These are phyloP conservation scores for Colletotrichum tanaceti DNA, from an alignment of 2,329 filamentous ascomycete species.

Conservation along the genomic window DNA sequence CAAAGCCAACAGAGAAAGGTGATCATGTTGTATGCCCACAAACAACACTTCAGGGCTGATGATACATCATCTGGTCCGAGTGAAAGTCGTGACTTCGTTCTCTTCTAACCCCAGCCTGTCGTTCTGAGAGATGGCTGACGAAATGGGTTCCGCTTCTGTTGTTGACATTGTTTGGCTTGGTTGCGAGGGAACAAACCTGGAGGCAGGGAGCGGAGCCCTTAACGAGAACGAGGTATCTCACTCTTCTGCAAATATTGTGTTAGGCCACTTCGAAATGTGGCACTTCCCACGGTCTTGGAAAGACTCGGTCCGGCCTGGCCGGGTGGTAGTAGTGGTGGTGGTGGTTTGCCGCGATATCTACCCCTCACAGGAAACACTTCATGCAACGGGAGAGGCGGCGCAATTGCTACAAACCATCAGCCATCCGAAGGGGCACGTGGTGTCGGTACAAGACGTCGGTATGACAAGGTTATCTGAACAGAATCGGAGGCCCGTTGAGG, in stretches of 20 bases:
- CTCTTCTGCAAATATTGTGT: not conserved
- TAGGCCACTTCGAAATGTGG: not conserved
- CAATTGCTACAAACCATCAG: not conserved
- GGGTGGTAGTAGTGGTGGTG: slow-evolving; percentile 21
- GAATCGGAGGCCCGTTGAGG: not conserved
- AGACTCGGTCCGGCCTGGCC: not conserved
- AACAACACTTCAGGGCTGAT: too few species aligned
- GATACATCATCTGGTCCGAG: too few species aligned
- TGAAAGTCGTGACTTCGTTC: too few species aligned
- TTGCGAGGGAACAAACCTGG: not conserved
- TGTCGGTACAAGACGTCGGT: not conserved
- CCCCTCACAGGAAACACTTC: slow-evolving; percentile 16
- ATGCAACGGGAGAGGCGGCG: slow-evolving; percentile 9
- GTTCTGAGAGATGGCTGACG: too few species aligned
- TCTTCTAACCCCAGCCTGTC: too few species aligned
- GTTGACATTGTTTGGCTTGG: too few species aligned
- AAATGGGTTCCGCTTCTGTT: too few species aligned
- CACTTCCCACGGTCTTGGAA: not conserved
- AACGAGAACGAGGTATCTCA: too few species aligned
- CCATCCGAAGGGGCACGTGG: not conserved
- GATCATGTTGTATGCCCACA: too few species aligned
- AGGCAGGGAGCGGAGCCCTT: not conserved
- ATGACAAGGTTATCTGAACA: not conserved
- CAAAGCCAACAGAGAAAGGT: too few species aligned
- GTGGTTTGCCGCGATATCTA: slow-evolving; percentile 9